These are phyloP conservation scores for Colletotrichum abscissum DNA, from an alignment of 2,329 filamentous ascomycete genomes.

Conservation along the genomic window DNA sequence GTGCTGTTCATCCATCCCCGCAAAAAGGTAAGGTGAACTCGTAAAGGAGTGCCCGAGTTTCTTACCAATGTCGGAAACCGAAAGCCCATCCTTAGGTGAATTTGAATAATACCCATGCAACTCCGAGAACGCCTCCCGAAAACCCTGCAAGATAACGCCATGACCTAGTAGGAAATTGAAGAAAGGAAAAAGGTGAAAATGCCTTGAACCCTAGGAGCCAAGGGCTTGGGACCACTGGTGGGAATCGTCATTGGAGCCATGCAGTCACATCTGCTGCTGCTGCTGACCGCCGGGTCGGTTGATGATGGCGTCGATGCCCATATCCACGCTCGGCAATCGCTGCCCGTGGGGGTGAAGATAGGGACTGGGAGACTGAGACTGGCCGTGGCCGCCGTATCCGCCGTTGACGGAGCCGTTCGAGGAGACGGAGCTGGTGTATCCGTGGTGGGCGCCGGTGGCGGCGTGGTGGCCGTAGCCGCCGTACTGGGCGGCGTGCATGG, in stretches of 20 bases:
- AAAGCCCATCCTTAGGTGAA: not conserved
- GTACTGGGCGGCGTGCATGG: slow-evolving; percentile 37
- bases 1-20: not conserved
- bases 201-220: not conserved
- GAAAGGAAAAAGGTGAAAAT: not conserved
- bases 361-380: slow-evolving; percentile 39
- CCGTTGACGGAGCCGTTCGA: slow-evolving; percentile 54
- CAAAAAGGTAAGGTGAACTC: not conserved
- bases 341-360: slow-evolving; percentile 49
- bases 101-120: not conserved
- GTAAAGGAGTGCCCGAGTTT: not conserved
- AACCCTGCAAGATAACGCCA: slow-evolving; percentile 4
- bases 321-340: slow-evolving; percentile 66
- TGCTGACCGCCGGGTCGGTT: slow-evolving; percentile 56
- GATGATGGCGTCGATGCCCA: slow-evolving; percentile 71
- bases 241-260: not conserved
- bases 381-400: slow-evolving; percentile 40
- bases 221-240: not conserved
- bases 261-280: slow-evolving; percentile 33
- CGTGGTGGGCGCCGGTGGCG: slow-evolving; percentile 44
- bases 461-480: slow-evolving; percentile 42
- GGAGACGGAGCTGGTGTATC: slow-evolving; percentile 66
- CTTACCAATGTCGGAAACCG: not conserved
- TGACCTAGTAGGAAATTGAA: slow-evolving; percentile 13
- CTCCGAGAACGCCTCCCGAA: slow-evolving; percentile 18